Conservation (phyloP, 2,329 filamentous ascomycete genomes). For the Lasiodiplodia citricola region DNA sequence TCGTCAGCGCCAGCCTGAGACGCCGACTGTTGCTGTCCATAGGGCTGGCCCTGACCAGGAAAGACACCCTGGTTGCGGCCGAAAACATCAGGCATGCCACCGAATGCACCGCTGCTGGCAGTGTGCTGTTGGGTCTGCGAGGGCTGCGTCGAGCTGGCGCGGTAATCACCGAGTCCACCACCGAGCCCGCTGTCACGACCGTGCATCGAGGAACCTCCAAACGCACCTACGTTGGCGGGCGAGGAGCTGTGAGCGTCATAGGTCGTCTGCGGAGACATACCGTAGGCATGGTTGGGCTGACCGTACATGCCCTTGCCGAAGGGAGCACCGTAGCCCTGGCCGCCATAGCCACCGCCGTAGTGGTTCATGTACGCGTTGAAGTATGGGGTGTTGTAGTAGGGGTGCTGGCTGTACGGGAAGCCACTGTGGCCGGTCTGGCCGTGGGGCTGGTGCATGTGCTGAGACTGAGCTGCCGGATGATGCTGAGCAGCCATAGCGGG, state of each 20-base stretch:
- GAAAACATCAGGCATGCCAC: conserved; percentile 64
- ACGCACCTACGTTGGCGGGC: conserved; percentile 63
- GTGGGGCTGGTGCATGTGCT: conserved; percentile 57
- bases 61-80: conserved; percentile 64
- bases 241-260: conserved; percentile 69
- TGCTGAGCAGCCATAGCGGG: conserved; percentile 67
- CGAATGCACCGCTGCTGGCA: conserved; percentile 56
- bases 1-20: conserved; percentile 59
- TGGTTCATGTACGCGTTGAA: conserved; percentile 69
- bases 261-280: conserved; percentile 59
- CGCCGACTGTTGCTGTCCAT: conserved; percentile 56
- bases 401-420: conserved; percentile 54
- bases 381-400: conserved; percentile 66
- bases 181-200: conserved; percentile 53
- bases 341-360: conserved; percentile 61
- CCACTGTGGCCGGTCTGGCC: conserved; percentile 49
- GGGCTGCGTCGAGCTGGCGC: conserved; percentile 62
- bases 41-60: conserved; percentile 55
- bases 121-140: conserved; percentile 60
- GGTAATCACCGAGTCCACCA: conserved; percentile 64
- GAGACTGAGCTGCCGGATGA: conserved; percentile 53
- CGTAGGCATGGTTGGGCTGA: conserved; percentile 65
- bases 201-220: conserved; percentile 53
- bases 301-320: conserved; percentile 68
- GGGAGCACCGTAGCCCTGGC: conserved; percentile 54